Conservation (phyloP, 2,329 filamentous ascomycete species). For the Microdochium paspali region DNA sequence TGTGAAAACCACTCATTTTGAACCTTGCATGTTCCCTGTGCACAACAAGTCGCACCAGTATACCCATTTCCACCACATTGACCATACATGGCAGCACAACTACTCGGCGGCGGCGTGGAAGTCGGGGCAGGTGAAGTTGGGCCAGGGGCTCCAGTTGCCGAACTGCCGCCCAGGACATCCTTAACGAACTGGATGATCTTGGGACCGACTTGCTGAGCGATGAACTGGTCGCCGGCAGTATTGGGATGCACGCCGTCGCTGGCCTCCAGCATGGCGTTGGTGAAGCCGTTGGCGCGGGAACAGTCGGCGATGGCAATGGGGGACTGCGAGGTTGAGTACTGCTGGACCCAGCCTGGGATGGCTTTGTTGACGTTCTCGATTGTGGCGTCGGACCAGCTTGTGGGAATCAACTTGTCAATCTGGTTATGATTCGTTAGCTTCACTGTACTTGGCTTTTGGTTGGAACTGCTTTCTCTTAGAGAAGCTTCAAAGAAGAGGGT, state of each 20-base stretch:
- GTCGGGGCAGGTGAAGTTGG: not conserved
- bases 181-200: slow-evolving; percentile 19
- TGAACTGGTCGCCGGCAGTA: slow-evolving; percentile 19
- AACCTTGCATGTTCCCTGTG: slow-evolving; percentile 19
- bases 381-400: slow-evolving; percentile 16
- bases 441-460: not conserved
- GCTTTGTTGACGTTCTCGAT: slow-evolving; percentile 23
- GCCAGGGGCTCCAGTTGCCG: not conserved
- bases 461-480: not conserved
- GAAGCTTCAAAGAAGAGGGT: not conserved
- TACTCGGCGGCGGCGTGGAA: not conserved
- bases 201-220: slow-evolving; percentile 20
- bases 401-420: slow-evolving; percentile 29
- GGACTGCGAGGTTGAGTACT: slow-evolving; percentile 23
- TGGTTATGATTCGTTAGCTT: too few relatives aligned
- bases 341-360: slow-evolving; percentile 26
- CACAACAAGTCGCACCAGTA: slow-evolving; percentile 21
- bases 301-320: slow-evolving; percentile 30
- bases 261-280: slow-evolving; percentile 13
- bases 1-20: slow-evolving; percentile 22
- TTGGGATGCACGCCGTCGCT: slow-evolving; percentile 30
- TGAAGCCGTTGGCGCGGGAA: slow-evolving; percentile 9
- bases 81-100: slow-evolving; percentile 18
- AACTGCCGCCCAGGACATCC: slow-evolving; percentile 1
- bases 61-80: slow-evolving; percentile 24